Conservation (phyloP, 164 flowering plant genomes). For the Litsea cubeba region DNA sequence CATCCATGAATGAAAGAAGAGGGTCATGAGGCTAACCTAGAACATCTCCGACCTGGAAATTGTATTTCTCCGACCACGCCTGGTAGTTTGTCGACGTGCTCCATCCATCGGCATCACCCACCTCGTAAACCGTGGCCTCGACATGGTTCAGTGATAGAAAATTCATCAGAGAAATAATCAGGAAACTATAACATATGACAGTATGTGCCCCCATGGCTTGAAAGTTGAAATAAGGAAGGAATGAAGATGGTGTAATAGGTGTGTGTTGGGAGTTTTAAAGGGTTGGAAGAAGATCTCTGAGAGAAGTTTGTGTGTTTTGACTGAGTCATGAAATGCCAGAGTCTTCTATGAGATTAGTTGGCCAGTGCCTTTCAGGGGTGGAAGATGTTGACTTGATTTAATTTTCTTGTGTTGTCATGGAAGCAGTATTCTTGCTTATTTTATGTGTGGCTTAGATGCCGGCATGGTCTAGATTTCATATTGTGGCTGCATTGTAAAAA, state of each 20-base stretch:
- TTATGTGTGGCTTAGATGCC: too few relatives aligned
- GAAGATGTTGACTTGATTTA: not conserved
- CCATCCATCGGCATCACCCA: slow-evolving; percentile 34
- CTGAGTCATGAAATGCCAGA: not conserved
- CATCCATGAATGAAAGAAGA: not conserved
- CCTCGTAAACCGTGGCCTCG: not conserved
- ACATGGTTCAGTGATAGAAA: not conserved
- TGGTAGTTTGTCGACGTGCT: slow-evolving; percentile 16
- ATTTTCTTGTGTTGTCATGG: too few relatives aligned
- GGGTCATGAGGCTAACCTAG: slow-evolving; percentile 28
- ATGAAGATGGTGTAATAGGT: not conserved
- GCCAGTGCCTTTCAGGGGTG: not conserved
- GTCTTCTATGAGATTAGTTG: not conserved
- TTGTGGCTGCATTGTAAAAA: too few relatives aligned
- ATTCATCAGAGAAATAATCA: not conserved
- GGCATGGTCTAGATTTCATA: too few relatives aligned
- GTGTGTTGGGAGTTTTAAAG: not conserved
- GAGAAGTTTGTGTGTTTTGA: not conserved
- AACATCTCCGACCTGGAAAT: slow-evolving; percentile 43
- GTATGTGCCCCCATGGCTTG: not conserved
- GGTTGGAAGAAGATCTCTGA: not conserved
- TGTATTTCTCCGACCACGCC: slow-evolving; percentile 35
- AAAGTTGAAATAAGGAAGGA: not conserved
- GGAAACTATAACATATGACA: not conserved
- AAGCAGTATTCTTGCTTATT: too few relatives aligned